Conservation (phyloP, 768 basidiomycete genomes). For the Mycena rosella region DNA sequence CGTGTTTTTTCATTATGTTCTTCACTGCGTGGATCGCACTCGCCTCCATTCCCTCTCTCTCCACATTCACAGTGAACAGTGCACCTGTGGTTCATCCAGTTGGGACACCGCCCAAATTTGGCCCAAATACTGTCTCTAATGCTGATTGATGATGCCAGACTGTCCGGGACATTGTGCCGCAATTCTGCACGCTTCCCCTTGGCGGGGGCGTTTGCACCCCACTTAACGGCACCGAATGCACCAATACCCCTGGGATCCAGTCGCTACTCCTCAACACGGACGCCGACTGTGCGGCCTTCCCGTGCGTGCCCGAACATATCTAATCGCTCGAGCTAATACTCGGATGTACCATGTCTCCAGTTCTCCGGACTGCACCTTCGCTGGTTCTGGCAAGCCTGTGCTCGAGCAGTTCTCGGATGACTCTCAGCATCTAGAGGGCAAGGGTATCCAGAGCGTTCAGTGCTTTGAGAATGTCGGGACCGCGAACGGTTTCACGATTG, state of each 20-base stretch:
- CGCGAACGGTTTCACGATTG: conserved; percentile 59
- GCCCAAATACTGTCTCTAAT: background rate
- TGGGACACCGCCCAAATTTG: background rate
- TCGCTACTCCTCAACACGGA: conserved; percentile 11
- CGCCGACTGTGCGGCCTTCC: conserved; percentile 8
- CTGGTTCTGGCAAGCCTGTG: background rate
- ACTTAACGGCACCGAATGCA: conserved; percentile 2
- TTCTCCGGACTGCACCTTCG: background rate
- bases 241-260: conserved; percentile 15
- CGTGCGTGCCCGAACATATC: conserved; percentile 4
- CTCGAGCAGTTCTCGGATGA: conserved; percentile 9
- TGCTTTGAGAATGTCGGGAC: conserved; percentile 5
- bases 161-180: background rate
- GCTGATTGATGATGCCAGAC: background rate
- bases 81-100: conserved; percentile 11
- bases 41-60: too few species aligned
- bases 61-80: too few species aligned
- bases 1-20: too few species aligned
- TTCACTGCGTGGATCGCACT: too few species aligned
- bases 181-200: conserved; percentile 4
- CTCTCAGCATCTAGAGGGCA: background rate
- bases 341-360: background rate
- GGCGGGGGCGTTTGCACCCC: conserved; percentile 13
- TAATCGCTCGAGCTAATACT: background rate
- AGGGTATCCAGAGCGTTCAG: conserved; percentile 7